Percentiles rank a stretch among this genome's conserved stretches.
phyloP scores from a whole-genome alignment of 2,329 filamentous ascomycete genomes.

The Thielaviopsis populi region DNA sequence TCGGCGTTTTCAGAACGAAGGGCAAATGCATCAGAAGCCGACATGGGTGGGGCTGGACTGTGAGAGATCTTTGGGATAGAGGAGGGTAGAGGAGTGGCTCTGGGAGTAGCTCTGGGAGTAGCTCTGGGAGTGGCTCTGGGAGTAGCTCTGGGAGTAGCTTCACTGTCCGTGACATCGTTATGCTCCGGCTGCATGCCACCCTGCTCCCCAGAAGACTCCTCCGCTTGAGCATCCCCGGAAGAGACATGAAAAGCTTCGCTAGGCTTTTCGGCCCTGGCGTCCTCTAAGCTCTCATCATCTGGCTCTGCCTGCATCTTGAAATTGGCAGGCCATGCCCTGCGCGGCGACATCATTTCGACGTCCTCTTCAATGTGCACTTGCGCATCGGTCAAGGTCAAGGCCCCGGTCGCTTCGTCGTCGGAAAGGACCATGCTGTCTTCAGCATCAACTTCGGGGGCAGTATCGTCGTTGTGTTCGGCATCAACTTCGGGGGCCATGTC shows the following conservation, averaged over 20 bases:
- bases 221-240: too few species aligned
- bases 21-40: slow-evolving; percentile 11
- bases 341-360: slow-evolving; percentile 14
- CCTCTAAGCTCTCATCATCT: neutral
- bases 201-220: neutral
- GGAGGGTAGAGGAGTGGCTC: neutral
- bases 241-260: neutral
- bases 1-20: slow-evolving; percentile 35
- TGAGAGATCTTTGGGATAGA: slow-evolving; percentile 6
- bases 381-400: slow-evolving; percentile 9
- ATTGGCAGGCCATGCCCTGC: neutral
- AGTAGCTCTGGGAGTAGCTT: neutral
- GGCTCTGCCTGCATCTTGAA: slow-evolving; percentile 2
- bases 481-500: too few species aligned
- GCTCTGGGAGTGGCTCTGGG: neutral
- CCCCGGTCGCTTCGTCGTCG: slow-evolving; percentile 17
- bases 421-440: slow-evolving; percentile 13
- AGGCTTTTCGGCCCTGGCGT: neutral
- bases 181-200: neutral
- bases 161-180: neutral
- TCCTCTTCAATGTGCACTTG: slow-evolving; percentile 13
- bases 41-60: slow-evolving; percentile 21
- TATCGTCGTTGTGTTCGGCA: slow-evolving; percentile 9
- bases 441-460: neutral
- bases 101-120: neutral